Evolutionary conservation across 768 basidiomycete species (phyloP).

Genomic region (Pulveroboletus frians): DNA sequence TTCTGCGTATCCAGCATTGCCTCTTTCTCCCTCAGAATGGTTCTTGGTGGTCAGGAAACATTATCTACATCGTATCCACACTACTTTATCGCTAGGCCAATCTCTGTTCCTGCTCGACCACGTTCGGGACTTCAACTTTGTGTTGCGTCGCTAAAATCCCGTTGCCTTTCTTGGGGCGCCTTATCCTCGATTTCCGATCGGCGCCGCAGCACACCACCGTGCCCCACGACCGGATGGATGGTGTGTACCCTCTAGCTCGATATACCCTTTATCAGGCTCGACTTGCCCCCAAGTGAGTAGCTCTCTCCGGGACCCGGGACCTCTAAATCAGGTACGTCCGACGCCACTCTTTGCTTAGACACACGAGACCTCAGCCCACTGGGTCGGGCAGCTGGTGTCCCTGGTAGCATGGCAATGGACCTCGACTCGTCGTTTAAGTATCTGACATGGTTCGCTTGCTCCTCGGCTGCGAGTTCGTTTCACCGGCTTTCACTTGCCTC

Average conservation of each 20-base stretch:
- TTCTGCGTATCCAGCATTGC: constrained; percentile 11
- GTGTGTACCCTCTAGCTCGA: background rate
- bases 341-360: background rate
- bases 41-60: background rate
- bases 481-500: background rate
- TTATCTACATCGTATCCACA: background rate
- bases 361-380: background rate
- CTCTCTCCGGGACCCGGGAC: background rate
- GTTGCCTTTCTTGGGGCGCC: constrained; percentile 13
- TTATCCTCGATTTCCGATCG: background rate
- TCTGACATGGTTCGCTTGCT: background rate
- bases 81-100: background rate
- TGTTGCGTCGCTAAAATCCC: constrained; percentile 8
- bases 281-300: background rate
- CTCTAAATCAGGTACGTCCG: background rate
- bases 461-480: background rate
- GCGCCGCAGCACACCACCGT: constrained; percentile 1
- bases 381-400: background rate
- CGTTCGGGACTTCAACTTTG: constrained; percentile 21
- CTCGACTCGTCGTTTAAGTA: constrained; percentile 13
- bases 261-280: constrained; percentile 9
- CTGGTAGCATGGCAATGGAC: background rate
- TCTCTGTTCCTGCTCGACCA: constrained; percentile 11
- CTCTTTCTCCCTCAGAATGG: background rate
- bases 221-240: background rate